Base-by-base conservation (phyloP, 352 stramenopile species). In the Phytopythium vexans region DNA sequence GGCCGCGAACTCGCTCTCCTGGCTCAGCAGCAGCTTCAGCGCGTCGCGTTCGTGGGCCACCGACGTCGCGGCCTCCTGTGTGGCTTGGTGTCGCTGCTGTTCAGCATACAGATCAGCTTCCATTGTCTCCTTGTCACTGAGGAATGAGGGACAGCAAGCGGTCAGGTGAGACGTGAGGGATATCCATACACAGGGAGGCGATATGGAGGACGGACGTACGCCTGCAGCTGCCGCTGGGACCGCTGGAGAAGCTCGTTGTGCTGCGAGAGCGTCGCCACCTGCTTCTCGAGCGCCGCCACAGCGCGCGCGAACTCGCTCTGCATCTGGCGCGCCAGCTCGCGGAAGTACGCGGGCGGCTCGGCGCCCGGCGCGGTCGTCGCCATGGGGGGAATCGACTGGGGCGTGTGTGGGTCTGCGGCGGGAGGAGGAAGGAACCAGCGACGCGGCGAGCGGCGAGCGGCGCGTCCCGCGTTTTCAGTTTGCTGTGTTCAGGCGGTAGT, bases 301-400 rank as follows among this genome's bases (percentile, higher is more conserved):
- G 79, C 72, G 40, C 72, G 72, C 45, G 58, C 31, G 41, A 86
- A 89, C 57, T 89, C 80, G 62, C 50, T 62, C 72, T 86, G 77
- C 60, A 91, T 74, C 62, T 82, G 71, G 52, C 60, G 47, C 56
- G 87, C 31, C 42, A 86, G 43, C 9, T 76, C 66, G 31, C 76
- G 73, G 64, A 37, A 51, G n/a, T n/a, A n/a, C n/a, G n/a, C n/a
- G n/a, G n/a, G n/a, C n/a, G n/a, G n/a, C n/a, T n/a, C n/a, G n/a
- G n/a, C n/a, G n/a, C n/a, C n/a, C n/a, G n/a, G n/a, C n/a, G n/a
- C n/a, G n/a, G n/a, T n/a, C n/a, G n/a, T n/a, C n/a, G n/a, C n/a
- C n/a, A n/a, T n/a, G 21, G 21, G 21, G 21, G 21, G 21, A 27
- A 27, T 27, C 21, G 21, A 27, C 21, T 27, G 21, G 21, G 21